Evolutionary conservation across 2,329 filamentous ascomycete genomes (phyloP).

Genomic region (Aspergillus brasiliensis): DNA sequence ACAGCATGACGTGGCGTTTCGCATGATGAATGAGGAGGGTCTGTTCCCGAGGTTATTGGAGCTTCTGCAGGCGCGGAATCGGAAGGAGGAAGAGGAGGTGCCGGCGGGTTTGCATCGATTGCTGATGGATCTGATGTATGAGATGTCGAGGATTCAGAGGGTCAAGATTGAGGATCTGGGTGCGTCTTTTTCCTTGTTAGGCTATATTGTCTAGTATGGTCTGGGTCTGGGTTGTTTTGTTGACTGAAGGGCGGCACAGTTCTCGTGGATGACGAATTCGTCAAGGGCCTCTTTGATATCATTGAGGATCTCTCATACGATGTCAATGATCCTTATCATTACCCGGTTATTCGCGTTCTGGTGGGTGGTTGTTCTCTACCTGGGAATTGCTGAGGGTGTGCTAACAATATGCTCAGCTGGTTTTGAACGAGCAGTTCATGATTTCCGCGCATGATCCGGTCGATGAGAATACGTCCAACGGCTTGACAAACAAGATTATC

Average conservation of each 20-base stretch:
- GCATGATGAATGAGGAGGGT: conserved; percentile 82
- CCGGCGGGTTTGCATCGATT: conserved; percentile 71
- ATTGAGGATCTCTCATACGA: conserved; percentile 89
- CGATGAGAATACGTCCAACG: conserved; percentile 45
- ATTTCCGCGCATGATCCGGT: conserved; percentile 64
- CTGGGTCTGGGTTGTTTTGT: background rate
- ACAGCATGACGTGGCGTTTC: conserved; percentile 74
- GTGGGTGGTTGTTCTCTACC: conserved; percentile 53
- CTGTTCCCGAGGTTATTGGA: conserved; percentile 83
- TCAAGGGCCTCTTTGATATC: conserved; percentile 79
- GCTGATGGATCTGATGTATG: conserved; percentile 86
- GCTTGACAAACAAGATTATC: conserved; percentile 87
- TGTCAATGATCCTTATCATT: conserved; percentile 89
- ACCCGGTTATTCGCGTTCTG: conserved; percentile 88
- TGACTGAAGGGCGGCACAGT: conserved; percentile 37
- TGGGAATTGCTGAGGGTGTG: conserved; percentile 14
- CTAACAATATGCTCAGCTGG: conserved; percentile 62
- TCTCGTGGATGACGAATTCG: conserved; percentile 72
- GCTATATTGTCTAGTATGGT: no score
- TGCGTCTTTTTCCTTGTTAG: conserved; percentile 50
- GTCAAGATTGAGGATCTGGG: conserved; percentile 74
- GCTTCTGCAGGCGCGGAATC: conserved; percentile 67
- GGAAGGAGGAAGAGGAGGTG: conserved; percentile 49
- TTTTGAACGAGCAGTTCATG: conserved; percentile 98
- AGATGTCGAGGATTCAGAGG: conserved; percentile 91